Base-by-base conservation (phyloP, 306 rosid genomes). In the Canavalia ensiformis region DNA sequence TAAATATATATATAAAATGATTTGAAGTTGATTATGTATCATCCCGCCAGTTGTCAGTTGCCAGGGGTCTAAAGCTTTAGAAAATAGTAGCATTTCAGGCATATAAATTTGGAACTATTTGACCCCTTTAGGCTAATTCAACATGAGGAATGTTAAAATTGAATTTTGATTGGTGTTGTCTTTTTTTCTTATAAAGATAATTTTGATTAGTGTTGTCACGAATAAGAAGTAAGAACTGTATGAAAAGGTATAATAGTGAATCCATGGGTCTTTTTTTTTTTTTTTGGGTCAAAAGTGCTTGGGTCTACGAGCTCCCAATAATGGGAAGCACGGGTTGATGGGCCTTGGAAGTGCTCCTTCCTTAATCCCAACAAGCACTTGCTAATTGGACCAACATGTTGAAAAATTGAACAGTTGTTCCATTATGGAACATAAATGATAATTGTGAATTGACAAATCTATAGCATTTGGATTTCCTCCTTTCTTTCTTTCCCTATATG, bases 271-370 rank as follows among this genome's bases (percentile, higher is more conserved):
- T 60, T 4, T 28, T 12, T 8, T 33, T 10, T 31, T 60, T 5
- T 18, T 18, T 18, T 18, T 18, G 25, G 25, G 25, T 18, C 25
- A 18, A 18, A 18, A 18, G 25, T 18, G 25, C 46, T 13, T 41
- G 50, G 29, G 72, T 4, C 52, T 65, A 1, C 4, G 34, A 18
- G 47, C 2, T 33, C 46, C 1, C 28, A 9, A 42, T 47, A 58
- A 59, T 57, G 66, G 44, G 30, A 37, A 58, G 10, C 10, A 35
- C 29, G 30, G 46, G 31, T 35, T 44, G 65, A 65, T 55, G 31
- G 67, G 41, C 67, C 68, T 78, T 29, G 34, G 4, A 52, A 6
- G 66, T 52, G 56, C 51, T 78, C 46, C 39, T 28, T 77, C 65
- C 52, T 6, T 41, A 11, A 4, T 52, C 52, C 65, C 67, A 73